Conservation (phyloP, 371 early-diverging fungal genomes). For the Mucor piriformis region DNA sequence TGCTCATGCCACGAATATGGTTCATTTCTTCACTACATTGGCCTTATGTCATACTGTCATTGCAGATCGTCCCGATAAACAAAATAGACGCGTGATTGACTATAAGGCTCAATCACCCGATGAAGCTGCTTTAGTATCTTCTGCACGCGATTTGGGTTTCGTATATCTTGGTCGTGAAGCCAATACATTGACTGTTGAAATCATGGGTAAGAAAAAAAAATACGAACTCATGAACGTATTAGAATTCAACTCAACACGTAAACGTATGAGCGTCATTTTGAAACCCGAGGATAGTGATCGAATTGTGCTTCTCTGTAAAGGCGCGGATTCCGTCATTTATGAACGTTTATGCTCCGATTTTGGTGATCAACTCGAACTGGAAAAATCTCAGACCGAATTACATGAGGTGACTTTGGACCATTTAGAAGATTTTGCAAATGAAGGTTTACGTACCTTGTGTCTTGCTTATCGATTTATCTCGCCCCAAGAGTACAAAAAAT, state of each 20-base stretch:
- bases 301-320: conserved; percentile 75
- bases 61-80: conserved; percentile 55
- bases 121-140: conserved; percentile 90
- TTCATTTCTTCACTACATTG: conserved; percentile 78
- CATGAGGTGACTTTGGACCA: conserved; percentile 61
- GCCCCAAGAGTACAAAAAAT: conserved; percentile 74
- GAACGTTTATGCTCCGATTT: conserved; percentile 45
- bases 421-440: conserved; percentile 87
- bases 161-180: conserved; percentile 72
- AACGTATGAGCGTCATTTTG: conserved; percentile 72
- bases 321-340: conserved; percentile 76
- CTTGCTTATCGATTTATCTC: conserved; percentile 80
- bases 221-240: conserved; percentile 62
- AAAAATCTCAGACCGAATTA: conserved; percentile 22
- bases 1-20: conserved; percentile 30
- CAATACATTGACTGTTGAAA: conserved; percentile 38
- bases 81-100: conserved; percentile 50
- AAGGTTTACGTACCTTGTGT: conserved; percentile 91
- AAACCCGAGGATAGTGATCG: conserved; percentile 54
- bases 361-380: conserved; percentile 31
- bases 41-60: conserved; percentile 94
- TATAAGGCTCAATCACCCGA: conserved; percentile 95
- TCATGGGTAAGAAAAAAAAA: conserved; percentile 35
- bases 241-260: conserved; percentile 73
- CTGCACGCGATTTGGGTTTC: conserved; percentile 84